Evolutionary conservation across 805 yeast species (phyloP).

Genomic region (Saccharomycopsis fodiens): DNA sequence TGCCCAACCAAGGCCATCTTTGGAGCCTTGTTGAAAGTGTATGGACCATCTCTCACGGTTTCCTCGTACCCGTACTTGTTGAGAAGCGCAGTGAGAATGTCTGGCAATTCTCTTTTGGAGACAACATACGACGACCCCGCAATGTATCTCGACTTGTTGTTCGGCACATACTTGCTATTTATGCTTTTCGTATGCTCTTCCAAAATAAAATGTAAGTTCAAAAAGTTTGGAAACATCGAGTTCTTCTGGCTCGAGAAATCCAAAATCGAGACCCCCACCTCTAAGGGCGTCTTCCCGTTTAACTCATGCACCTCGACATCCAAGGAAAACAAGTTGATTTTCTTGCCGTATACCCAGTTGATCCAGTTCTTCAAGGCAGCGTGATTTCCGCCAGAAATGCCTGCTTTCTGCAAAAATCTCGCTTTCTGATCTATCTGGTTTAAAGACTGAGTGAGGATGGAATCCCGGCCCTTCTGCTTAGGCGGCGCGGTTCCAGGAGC

Average conservation of each 20-base stretch:
- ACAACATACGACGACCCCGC: conserved; percentile 43
- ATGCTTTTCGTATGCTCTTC: conserved; percentile 33
- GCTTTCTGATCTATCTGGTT: background rate
- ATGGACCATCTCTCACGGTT: conserved; percentile 20
- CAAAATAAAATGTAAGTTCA: conserved; percentile 38
- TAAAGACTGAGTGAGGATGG: background rate
- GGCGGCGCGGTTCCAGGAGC: background rate
- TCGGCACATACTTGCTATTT: conserved; percentile 49
- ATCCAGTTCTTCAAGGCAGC: conserved; percentile 23
- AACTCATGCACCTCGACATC: conserved; percentile 54
- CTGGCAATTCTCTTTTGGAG: conserved; percentile 29
- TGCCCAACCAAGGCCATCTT: conserved; percentile 51
- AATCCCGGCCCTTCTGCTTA: background rate
- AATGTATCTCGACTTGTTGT: conserved; percentile 42
- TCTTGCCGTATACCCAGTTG: conserved; percentile 22
- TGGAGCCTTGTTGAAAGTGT: conserved; percentile 19
- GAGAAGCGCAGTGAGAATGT: conserved; percentile 32
- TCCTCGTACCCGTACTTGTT: conserved; percentile 35
- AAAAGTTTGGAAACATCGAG: conserved; percentile 28
- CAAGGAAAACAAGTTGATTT: conserved; percentile 35
- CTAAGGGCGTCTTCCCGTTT: conserved; percentile 38
- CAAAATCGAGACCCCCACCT: conserved; percentile 49
- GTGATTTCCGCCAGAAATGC: conserved; percentile 15
- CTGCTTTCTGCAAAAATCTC: conserved; percentile 1
- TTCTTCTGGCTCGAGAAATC: conserved; percentile 43